Evolutionary conservation across 306 rosid genomes (phyloP).

Genomic region (Prunus padus): DNA sequence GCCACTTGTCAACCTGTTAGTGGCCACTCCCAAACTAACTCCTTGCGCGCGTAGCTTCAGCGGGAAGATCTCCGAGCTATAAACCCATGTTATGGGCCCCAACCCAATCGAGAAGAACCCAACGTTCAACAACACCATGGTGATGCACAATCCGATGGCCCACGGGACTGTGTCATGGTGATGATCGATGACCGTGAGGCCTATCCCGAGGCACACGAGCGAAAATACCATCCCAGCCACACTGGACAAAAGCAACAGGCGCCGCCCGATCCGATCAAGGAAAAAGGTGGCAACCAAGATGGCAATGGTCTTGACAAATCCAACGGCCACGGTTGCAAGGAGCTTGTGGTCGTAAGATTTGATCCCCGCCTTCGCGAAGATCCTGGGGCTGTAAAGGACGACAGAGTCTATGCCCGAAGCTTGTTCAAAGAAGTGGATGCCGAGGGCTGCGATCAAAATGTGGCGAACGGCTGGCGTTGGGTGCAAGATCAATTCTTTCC

Average conservation of each 20-base stretch:
- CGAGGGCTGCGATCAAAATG: conserved; percentile 41
- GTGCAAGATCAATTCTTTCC: conserved; percentile 53
- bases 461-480: conserved; percentile 62
- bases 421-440: conserved; percentile 67
- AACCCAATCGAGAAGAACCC: conserved; percentile 66
- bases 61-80: conserved; percentile 61
- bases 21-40: conserved; percentile 44
- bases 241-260: conserved; percentile 50
- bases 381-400: conserved; percentile 56
- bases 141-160: conserved; percentile 56
- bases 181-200: conserved; percentile 40
- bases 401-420: conserved; percentile 59
- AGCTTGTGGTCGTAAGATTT: conserved; percentile 12
- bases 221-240: conserved; percentile 54
- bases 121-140: conserved; percentile 37
- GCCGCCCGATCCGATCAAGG: conserved; percentile 54
- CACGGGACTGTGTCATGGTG: conserved; percentile 17
- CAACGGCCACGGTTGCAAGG: conserved; percentile 61
- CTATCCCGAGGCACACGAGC: conserved; percentile 28
- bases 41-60: conserved; percentile 63
- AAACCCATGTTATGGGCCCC: conserved; percentile 71
- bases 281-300: conserved; percentile 56
- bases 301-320: conserved; percentile 39
- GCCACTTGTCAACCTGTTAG: conserved; percentile 56
- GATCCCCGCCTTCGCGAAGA: conserved; percentile 61